These are phyloP conservation scores for Suhomyces coccinellae DNA, from an alignment of 1,139 yeast genomes.

Conservation along the genomic window DNA sequence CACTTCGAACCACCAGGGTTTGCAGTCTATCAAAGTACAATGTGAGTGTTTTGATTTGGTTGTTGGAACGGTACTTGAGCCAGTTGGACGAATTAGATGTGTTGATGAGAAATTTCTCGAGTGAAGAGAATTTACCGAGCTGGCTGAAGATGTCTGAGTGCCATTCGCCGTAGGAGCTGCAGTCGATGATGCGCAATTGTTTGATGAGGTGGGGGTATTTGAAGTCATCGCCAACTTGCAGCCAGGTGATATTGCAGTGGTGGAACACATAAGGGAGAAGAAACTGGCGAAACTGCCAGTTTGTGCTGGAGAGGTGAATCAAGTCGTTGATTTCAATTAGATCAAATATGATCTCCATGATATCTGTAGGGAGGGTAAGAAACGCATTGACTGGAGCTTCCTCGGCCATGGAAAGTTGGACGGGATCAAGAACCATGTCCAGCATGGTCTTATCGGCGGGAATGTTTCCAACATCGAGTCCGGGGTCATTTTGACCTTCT, in stretches of 20 bases:
- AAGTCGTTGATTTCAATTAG: slow-evolving; percentile 20
- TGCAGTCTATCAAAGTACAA: slow-evolving; percentile 21
- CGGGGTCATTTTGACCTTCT: too few species aligned
- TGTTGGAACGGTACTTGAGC: slow-evolving; percentile 37
- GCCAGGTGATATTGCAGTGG: slow-evolving; percentile 35
- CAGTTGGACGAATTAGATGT: slow-evolving; percentile 43
- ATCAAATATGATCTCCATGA: slow-evolving; percentile 25
- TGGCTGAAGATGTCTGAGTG: slow-evolving; percentile 32
- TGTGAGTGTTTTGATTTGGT: slow-evolving; percentile 22
- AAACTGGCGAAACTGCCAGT: slow-evolving; percentile 21
- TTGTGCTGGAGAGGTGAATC: slow-evolving; percentile 25
- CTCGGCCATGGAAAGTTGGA: not conserved
- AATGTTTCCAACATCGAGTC: too few species aligned
- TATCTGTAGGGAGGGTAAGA: slow-evolving; percentile 18
- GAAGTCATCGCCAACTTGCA: slow-evolving; percentile 10
- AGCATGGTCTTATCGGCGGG: too few species aligned
- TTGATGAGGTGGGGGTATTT: slow-evolving; percentile 15
- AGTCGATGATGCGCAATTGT: slow-evolving; percentile 32
- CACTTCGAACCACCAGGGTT: slow-evolving; percentile 7
- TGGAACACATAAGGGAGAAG: slow-evolving; percentile 25
- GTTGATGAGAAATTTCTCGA: slow-evolving; percentile 29
- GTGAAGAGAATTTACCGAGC: slow-evolving; percentile 23
- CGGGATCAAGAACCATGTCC: not conserved
- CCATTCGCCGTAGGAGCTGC: slow-evolving; percentile 46
- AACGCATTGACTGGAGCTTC: slow-evolving; percentile 2